phyloP scores from a whole-genome alignment of 202 grass and related monocot genomes.

The Alloteropsis angusta region DNA sequence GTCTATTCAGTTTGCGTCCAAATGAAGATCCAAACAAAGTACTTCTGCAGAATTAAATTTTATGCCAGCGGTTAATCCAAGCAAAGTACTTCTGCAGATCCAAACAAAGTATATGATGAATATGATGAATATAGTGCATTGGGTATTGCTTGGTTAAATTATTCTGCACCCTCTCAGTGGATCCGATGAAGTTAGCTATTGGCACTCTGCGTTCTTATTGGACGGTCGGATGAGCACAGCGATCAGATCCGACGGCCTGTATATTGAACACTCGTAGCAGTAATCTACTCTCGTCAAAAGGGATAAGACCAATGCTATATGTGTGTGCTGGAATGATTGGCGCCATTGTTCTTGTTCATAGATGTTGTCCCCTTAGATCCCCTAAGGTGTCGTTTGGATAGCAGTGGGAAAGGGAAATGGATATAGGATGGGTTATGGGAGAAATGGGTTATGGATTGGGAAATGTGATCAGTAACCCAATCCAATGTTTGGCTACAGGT shows the following conservation, averaged over 20 bases:
- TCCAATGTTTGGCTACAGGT: no score
- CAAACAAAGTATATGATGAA: no score
- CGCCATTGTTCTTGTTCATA: background rate
- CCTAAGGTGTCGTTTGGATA: background rate
- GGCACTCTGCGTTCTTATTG: background rate
- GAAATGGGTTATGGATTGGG: no score
- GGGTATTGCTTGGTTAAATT: no score
- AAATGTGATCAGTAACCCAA: no score
- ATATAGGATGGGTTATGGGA: no score
- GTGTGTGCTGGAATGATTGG: background rate
- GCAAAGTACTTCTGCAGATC: no score
- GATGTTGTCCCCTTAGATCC: background rate
- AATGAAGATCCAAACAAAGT: constrained; percentile 17
- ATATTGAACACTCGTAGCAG: background rate
- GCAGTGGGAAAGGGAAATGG: no score
- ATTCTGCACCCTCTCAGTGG: no score
- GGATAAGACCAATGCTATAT: background rate
- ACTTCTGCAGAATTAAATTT: background rate
- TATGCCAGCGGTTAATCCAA: no score
- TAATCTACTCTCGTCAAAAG: background rate
- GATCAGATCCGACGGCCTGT: background rate
- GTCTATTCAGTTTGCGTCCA: background rate
- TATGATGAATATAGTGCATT: no score
- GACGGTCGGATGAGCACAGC: background rate
- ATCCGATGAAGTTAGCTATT: background rate